Evolutionary conservation across 129 eudicot species (phyloP), one percentile per base, ranked within the genome.

Genomic region (Centaurea solstitialis): DNA sequence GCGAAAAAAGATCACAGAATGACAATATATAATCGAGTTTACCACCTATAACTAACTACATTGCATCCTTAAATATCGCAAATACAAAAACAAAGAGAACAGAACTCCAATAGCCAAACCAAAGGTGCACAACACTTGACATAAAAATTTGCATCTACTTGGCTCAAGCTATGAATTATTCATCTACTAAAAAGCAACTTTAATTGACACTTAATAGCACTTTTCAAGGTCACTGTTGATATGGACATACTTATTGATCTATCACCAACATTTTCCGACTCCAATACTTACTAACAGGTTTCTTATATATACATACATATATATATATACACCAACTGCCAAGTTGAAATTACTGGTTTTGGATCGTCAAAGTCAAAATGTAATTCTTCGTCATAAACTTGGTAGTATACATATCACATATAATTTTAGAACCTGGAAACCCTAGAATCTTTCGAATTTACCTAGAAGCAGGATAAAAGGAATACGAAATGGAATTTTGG

Each of bases 1-100:
- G 21, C 40, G 9, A 13, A 67, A 3, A 72, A 40, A 72, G 11
- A 39, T 24, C 45, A 9, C 61, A 53, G 35, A 72, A 39, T 10
- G 20, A 3, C 17, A 74, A 26, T 26, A 17, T 3, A 53, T 17
- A 53, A 53, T 53, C 22, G 17, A 11, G 6, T 12, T n/a, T 59
- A 33, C 33, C 79, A 61, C 50, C 61, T 75, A 57, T 35, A 75
- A 11, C 41, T 18, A 53, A 18, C 45, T 17, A 53, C 79, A 75
- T 33, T 33, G 47, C 79, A 30, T 67, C 37, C 75, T 38, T 66
- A 47, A 47, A 20, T 7, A 62, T 30, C 33, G 35, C 40, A 9
- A 57, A 43, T 67, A 33, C 11, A 26, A n/a, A n/a, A n/a, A 47
- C 2, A 47, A 47, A 13, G 6, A 47, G 61, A 15, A 47, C 61